Evolutionary conservation across 371 early-diverging fungal genomes (phyloP).

Genomic region (Mucor sp.): DNA sequence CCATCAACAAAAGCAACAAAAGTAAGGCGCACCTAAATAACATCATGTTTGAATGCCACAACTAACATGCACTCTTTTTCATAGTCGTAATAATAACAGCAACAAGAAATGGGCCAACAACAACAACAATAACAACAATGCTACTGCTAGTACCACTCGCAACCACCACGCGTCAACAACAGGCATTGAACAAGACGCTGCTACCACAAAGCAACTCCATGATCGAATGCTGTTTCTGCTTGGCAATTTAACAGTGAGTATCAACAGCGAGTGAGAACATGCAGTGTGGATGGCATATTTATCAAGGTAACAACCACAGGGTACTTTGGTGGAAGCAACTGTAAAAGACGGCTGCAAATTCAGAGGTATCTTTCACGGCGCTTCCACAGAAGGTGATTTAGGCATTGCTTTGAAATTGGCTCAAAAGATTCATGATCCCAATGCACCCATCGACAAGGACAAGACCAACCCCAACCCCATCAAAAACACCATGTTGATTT

Average conservation of each 20-base stretch:
- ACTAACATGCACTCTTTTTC: not conserved
- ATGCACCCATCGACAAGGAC: slow-evolving; percentile 29
- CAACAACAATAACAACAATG: no score
- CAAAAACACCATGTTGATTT: slow-evolving; percentile 60
- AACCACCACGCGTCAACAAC: slow-evolving; percentile 18
- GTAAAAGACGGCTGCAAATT: slow-evolving; percentile 69
- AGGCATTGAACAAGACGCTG: slow-evolving; percentile 18
- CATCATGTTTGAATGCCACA: not conserved
- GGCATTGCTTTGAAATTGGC: slow-evolving; percentile 76
- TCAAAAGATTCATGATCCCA: slow-evolving; percentile 42
- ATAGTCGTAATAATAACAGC: slow-evolving; percentile 33
- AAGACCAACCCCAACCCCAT: slow-evolving; percentile 53
- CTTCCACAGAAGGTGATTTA: slow-evolving; percentile 74
- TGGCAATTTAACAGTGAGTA: slow-evolving; percentile 68
- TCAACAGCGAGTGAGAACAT: no score
- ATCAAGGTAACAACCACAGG: slow-evolving; percentile 47
- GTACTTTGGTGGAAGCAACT: slow-evolving; percentile 71
- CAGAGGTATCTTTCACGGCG: slow-evolving; percentile 80
- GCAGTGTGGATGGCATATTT: not conserved
- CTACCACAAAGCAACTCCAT: slow-evolving; percentile 57
- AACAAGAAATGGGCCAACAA: slow-evolving; percentile 38
- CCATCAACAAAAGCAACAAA: slow-evolving; percentile 23
- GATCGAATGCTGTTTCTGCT: slow-evolving; percentile 77
- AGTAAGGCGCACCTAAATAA: not conserved
- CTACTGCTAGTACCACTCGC: slow-evolving; percentile 5